Base-by-base conservation (phyloP, 176 grass and related monocot species). In the Musa acuminata region DNA sequence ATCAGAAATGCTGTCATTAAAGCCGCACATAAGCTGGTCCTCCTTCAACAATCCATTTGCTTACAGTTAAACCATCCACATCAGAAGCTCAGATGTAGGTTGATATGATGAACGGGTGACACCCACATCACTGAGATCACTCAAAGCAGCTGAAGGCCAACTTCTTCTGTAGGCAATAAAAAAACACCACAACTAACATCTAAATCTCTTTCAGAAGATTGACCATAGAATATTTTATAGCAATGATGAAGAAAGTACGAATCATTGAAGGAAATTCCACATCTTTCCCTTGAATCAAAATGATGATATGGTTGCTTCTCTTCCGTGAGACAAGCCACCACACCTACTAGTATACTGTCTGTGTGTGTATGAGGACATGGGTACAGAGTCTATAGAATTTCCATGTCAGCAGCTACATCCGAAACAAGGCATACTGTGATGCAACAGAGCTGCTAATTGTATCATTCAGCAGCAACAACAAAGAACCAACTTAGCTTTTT, bases 71-170 rank as follows among this genome's bases (percentile, higher is more conserved):
- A 11, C 21, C 16, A 17, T 76, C 58, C 58, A 21, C 64, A 29
- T 2, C 16, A 53, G n/a, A 26, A 67, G n/a, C 57, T 62, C 14
- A 19, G 57, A 60, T 60, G 10, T n/a, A 60, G n/a, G n/a, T 67
- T 19, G 43, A 51, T 22, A 20, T 62, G 53, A 52, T 14, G 29
- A 75, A 13, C 67, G 69, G 19, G 55, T 53, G 35, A 17, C 24
- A 52, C 20, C 26, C 10, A 60, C 57, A 77, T 69, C 51, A 77
- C 75, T 65, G 59, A 25, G 75, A 65, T 76, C 55, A 50, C 49
- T 72, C 74, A 83, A 72, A 78, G 64, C 81, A 72, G 78, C 80
- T 50, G 49, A 59, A 7, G 20, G 51, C 62, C 72, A 76, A 76
- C 11, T 62, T 59, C 35, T 55, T 65, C 22, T 12, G 21, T 65